Percentiles rank a stretch among this genome's conserved stretches.
Conservation (phyloP, 192 early-diverging fungal genomes). For the Podila clonocystis region DNA sequence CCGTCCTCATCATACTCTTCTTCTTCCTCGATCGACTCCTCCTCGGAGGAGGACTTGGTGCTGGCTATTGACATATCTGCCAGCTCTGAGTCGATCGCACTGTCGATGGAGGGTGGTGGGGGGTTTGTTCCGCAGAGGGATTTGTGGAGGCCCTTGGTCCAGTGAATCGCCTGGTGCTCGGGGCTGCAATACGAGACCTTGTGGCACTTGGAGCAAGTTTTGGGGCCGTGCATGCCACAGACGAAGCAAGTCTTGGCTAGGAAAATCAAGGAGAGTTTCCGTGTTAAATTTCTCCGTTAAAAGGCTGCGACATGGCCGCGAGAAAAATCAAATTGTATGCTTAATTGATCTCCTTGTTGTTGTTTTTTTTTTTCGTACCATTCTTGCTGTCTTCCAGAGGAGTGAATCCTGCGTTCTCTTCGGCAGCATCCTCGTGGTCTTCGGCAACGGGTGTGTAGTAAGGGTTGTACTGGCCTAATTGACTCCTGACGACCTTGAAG, state of each 20-base stretch:
- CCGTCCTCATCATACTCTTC: constrained; percentile 40
- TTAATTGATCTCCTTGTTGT: too few relatives aligned
- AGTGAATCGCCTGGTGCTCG: constrained; percentile 87
- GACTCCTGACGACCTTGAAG: constrained; percentile 85
- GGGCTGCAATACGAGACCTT: constrained; percentile 81
- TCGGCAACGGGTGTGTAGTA: constrained; percentile 63
- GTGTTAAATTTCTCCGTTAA: neutral
- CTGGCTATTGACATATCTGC: constrained; percentile 39
- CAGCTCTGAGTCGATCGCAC: constrained; percentile 2
- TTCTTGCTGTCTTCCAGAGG: constrained; percentile 21
- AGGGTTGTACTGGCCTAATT: constrained; percentile 78
- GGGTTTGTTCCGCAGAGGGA: constrained; percentile 59
- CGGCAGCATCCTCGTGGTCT: constrained; percentile 40
- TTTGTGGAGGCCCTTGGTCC: constrained; percentile 80
- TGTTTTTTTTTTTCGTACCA: constrained; percentile 8
- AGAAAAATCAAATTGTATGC: neutral
- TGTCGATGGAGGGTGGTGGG: constrained; percentile 2
- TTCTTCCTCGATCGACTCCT: constrained; percentile 10
- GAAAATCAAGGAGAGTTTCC: neutral
- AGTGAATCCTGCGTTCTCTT: constrained; percentile 48
- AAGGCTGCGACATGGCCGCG: neutral
- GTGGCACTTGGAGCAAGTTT: constrained; percentile 84
- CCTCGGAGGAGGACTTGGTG: constrained; percentile 2
- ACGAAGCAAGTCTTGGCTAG: constrained; percentile 68
- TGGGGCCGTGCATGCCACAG: constrained; percentile 77